Percentiles rank a stretch among this genome's conserved stretches.
Conservation (phyloP, 2,329 filamentous ascomycete genomes). For the Fusarium sp. region DNA sequence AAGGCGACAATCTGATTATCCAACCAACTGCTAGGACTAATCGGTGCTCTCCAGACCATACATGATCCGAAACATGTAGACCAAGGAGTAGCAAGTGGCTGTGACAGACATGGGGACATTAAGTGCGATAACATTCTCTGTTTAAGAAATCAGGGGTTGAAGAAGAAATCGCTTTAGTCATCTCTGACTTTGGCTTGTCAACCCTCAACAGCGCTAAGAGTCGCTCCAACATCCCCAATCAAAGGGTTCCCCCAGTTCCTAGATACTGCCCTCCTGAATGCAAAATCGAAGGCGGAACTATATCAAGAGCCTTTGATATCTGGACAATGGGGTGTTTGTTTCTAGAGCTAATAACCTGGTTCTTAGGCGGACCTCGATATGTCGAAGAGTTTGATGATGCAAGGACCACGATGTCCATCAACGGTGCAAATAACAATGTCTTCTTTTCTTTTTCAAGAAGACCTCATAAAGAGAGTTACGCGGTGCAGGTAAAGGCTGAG, state of each 20-base stretch:
- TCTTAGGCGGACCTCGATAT: background rate
- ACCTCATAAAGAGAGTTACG: background rate
- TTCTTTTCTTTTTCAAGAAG: background rate
- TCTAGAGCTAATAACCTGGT: background rate
- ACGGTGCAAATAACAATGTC: background rate
- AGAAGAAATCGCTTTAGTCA: background rate
- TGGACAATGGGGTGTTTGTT: background rate
- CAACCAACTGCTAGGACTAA: background rate
- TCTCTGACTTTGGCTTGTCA: background rate
- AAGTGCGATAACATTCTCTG: background rate
- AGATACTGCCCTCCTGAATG: background rate
- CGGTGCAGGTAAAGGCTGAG: background rate
- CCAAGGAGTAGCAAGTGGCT: background rate
- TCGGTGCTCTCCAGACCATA: background rate
- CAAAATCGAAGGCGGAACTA: background rate
- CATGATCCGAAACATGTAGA: background rate
- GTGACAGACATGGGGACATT: background rate
- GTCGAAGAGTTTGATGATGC: background rate
- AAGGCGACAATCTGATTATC: background rate
- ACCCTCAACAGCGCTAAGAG: background rate
- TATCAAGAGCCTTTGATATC: background rate
- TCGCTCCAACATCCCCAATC: background rate
- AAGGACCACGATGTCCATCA: background rate
- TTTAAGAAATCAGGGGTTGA: background rate
- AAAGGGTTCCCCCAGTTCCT: background rate